Conservation (phyloP, 1,284 basidiomycete species). For the Cronartium ribicola region DNA sequence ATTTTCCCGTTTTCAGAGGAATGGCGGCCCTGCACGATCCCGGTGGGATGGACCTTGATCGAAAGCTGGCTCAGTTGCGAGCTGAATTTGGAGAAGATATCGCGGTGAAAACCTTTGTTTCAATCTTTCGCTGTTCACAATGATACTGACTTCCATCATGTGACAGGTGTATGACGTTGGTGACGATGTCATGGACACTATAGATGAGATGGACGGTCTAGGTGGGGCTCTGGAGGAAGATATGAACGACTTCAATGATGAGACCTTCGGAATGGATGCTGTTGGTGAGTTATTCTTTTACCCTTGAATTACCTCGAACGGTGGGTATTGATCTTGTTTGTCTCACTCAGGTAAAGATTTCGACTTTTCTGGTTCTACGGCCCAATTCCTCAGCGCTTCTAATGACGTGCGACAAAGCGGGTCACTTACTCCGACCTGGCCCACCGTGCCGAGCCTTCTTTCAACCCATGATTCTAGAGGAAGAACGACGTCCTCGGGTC, state of each 20-base stretch:
- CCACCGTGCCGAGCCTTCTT: slow-evolving; percentile 26
- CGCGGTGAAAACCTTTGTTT: slow-evolving; percentile 9
- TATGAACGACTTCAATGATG: slow-evolving; percentile 48
- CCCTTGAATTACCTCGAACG: not conserved
- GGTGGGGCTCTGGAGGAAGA: slow-evolving; percentile 73
- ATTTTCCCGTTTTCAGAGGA: not conserved
- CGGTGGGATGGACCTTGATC: slow-evolving; percentile 27
- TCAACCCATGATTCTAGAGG: slow-evolving; percentile 2
- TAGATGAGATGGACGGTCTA: slow-evolving; percentile 73
- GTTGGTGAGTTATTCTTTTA: slow-evolving; percentile 19
- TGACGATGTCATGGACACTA: slow-evolving; percentile 53
- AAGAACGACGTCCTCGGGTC: not conserved
- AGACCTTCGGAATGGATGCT: slow-evolving; percentile 42
- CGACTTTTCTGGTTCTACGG: slow-evolving; percentile 43
- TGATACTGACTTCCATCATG: not conserved
- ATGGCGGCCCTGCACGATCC: slow-evolving; percentile 33
- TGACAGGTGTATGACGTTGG: slow-evolving; percentile 33
- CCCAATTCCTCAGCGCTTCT: slow-evolving; percentile 32
- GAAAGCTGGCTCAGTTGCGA: slow-evolving; percentile 34
- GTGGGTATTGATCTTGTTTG: not conserved
- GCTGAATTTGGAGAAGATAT: slow-evolving; percentile 42
- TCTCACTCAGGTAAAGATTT: slow-evolving; percentile 33
- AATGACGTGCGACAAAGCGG: slow-evolving; percentile 6
- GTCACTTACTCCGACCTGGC: slow-evolving; percentile 17
- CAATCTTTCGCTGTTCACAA: not conserved